Evolutionary conservation across 345 rosid genomes (phyloP).

Genomic region (Cardamine occulta): DNA sequence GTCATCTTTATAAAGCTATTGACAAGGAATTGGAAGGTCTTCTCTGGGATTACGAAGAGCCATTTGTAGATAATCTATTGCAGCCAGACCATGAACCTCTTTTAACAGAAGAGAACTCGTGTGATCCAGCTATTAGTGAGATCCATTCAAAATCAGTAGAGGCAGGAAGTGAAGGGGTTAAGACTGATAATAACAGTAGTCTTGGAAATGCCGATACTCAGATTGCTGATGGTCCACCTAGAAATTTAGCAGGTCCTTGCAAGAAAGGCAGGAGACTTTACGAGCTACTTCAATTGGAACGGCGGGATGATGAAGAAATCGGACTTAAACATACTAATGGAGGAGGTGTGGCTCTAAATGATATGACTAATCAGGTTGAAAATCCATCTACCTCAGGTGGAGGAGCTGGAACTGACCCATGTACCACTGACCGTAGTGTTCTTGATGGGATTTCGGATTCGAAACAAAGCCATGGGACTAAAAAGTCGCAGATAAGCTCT

Average conservation of each 20-base stretch:
- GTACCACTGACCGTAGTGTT: conserved; percentile 44
- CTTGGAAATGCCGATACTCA: conserved; percentile 37
- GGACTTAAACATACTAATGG: conserved; percentile 39
- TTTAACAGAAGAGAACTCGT: conserved; percentile 43
- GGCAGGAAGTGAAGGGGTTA: conserved; percentile 41
- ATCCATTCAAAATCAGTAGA: conserved; percentile 56
- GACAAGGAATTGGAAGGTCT: conserved; percentile 93
- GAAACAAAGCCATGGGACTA: conserved; percentile 56
- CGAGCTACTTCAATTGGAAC: conserved; percentile 86
- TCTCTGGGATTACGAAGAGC: conserved; percentile 82
- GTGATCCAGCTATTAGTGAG: conserved; percentile 42
- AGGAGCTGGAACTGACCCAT: conserved; percentile 53
- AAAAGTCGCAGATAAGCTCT: conserved; percentile 63
- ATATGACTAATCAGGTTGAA: conserved; percentile 50
- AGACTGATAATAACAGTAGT: conserved; percentile 36
- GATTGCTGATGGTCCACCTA: conserved; percentile 47
- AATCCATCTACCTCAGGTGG: conserved; percentile 84
- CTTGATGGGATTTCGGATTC: conserved; percentile 46
- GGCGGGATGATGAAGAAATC: conserved; percentile 49
- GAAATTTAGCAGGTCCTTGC: conserved; percentile 57
- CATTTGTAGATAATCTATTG: conserved; percentile 50
- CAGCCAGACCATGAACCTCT: conserved; percentile 46
- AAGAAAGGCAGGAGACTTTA: conserved; percentile 82
- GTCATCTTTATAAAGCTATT: conserved; percentile 79
- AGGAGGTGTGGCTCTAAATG: conserved; percentile 43